Conservation (phyloP, 331 rosid species). For the Arachis monticola region DNA sequence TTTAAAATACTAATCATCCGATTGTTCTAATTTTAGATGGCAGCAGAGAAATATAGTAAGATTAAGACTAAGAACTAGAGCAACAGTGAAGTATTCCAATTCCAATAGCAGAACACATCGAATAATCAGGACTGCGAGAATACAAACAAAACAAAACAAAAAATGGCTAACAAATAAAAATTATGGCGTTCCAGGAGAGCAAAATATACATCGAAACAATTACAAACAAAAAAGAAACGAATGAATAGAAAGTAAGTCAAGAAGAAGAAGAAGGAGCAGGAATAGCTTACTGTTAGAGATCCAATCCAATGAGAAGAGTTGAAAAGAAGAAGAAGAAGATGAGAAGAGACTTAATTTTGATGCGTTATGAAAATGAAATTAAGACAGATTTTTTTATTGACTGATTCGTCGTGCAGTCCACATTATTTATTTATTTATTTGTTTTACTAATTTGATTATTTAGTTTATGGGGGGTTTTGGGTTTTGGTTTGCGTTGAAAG, state of each 20-base stretch:
- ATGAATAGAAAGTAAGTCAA: neutral
- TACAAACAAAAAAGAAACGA: neutral
- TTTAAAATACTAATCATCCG: no score
- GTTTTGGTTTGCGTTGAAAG: neutral
- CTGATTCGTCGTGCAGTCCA: neutral
- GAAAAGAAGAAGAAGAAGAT: neutral
- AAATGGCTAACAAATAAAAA: neutral
- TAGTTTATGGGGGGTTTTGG: slow-evolving; percentile 43
- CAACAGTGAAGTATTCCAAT: neutral
- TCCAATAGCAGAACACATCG: neutral
- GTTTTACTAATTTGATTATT: slow-evolving; percentile 41
- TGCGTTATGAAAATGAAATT: neutral
- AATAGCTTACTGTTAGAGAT: neutral
- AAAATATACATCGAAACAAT: neutral
- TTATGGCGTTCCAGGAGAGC: neutral
- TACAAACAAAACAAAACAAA: neutral
- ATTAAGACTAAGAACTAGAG: neutral
- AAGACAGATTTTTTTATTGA: neutral
- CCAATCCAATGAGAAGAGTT: neutral
- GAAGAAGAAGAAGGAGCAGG: neutral
- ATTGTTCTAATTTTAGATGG: neutral
- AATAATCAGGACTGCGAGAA: neutral
- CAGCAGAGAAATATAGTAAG: neutral
- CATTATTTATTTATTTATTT: slow-evolving; percentile 46
- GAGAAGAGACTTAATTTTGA: neutral